These are phyloP conservation scores for Kazachstania bromeliacearum DNA, from an alignment of 805 yeast species.

Conservation along the genomic window DNA sequence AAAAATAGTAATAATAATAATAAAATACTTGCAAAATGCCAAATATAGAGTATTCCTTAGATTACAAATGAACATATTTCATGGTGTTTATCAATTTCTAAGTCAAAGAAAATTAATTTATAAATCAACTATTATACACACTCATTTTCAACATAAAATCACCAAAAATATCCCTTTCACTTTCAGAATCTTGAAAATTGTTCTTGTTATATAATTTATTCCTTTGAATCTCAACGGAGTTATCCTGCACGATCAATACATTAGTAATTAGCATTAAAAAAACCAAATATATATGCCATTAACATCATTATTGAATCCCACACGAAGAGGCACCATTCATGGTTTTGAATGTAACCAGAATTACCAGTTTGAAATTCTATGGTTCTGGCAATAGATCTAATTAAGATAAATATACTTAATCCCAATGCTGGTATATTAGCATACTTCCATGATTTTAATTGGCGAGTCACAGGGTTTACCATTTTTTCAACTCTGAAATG, in stretches of 20 bases:
- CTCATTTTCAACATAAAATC: too few species aligned
- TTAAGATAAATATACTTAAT: conserved; percentile 16
- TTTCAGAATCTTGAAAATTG: neutral
- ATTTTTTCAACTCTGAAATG: conserved; percentile 4
- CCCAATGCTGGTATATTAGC: conserved; percentile 8
- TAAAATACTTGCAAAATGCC: too few species aligned
- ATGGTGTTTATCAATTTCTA: too few species aligned
- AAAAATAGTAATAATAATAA: too few species aligned
- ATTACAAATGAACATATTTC: too few species aligned
- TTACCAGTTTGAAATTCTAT: conserved; percentile 26
- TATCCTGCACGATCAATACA: conserved; percentile 10
- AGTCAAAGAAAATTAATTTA: too few species aligned
- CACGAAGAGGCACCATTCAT: conserved; percentile 22
- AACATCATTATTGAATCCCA: conserved; percentile 27
- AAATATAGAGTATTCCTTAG: too few species aligned
- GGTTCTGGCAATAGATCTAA: conserved; percentile 27
- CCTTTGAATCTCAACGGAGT: conserved; percentile 9
- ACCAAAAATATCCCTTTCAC: neutral
- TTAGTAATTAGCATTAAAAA: conserved; percentile 6
- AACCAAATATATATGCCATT: conserved; percentile 6
- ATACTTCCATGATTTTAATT: conserved; percentile 8
- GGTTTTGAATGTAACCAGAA: conserved; percentile 18
- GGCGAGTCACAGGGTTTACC: neutral
- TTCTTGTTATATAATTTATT: too few species aligned
- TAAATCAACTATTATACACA: too few species aligned